These are phyloP conservation scores for Penicillium sp. DNA, from an alignment of 2,329 filamentous ascomycete genomes.

Conservation along the genomic window DNA sequence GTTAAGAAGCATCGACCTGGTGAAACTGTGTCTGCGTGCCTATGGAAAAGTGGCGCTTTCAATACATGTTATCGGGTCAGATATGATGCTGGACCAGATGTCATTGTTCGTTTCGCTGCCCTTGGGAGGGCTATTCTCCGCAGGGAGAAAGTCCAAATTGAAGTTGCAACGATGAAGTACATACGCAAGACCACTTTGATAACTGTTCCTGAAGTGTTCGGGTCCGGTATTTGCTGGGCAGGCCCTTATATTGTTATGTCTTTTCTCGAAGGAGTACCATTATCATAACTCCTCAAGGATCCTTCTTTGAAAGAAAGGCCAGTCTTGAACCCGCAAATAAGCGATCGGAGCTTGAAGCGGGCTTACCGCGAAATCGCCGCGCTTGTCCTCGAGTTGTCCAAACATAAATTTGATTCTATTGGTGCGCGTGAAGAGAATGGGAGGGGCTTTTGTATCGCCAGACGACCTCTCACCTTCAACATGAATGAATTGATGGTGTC, in stretches of 20 bases:
- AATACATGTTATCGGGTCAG: neutral
- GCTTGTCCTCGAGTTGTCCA: neutral
- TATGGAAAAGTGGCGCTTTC: neutral
- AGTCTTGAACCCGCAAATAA: neutral
- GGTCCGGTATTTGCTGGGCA: neutral
- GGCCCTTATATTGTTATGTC: neutral
- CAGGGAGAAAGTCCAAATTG: neutral
- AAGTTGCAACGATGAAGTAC: neutral
- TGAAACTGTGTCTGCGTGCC: neutral
- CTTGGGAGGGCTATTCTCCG: neutral
- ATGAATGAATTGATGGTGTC: neutral
- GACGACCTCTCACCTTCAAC: neutral
- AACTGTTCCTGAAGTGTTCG: neutral
- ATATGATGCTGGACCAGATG: neutral
- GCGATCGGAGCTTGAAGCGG: neutral
- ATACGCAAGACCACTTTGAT: neutral
- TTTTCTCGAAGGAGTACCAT: neutral
- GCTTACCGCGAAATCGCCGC: neutral
- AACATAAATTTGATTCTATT: neutral
- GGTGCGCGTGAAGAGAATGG: neutral
- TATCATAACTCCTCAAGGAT: neutral
- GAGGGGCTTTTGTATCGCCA: neutral
- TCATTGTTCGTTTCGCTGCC: neutral
- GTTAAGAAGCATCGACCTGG: neutral
- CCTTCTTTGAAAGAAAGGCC: neutral